phyloP scores from a whole-genome alignment of 2,329 filamentous ascomycete species.

The Davidsoniella australis region DNA sequence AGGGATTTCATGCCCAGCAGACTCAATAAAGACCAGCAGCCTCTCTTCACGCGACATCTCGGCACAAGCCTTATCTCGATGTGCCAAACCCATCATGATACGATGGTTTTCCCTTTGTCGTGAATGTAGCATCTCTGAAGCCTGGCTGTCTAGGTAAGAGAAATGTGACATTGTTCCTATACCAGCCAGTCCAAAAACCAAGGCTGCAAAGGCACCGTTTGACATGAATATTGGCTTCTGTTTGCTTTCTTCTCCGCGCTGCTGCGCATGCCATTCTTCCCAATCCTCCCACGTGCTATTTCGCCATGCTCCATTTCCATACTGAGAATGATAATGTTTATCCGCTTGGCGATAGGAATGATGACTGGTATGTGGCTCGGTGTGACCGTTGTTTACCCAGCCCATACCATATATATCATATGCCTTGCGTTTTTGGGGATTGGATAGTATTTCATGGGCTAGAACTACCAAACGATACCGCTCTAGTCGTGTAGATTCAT shows the following conservation, averaged over 20 bases:
- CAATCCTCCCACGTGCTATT: conserved; percentile 99
- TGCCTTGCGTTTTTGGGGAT: conserved; percentile 57
- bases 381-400: conserved; percentile 47
- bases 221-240: conserved; percentile 51
- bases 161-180: conserved; percentile 53
- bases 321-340: conserved; percentile 29
- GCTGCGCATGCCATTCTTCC: conserved; percentile 55
- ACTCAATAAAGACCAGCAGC: conserved; percentile 13
- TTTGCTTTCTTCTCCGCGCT: conserved; percentile 21
- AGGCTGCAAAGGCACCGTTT: conserved; percentile 56
- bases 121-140: conserved; percentile 45
- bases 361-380: conserved; percentile 30
- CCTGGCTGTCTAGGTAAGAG: conserved; percentile 46
- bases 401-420: conserved; percentile 74
- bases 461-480: conserved; percentile 79
- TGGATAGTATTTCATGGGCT: conserved; percentile 74
- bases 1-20: conserved; percentile 47
- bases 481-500: conserved; percentile 43
- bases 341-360: conserved; percentile 25
- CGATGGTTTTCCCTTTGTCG: conserved; percentile 48
- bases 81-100: conserved; percentile 32
- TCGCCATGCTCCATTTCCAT: conserved; percentile 29
- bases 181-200: conserved; percentile 55
- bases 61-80: conserved; percentile 25
- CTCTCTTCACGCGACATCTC: conserved; percentile 14